Evolutionary conservation across 208 protist genomes (phyloP), one percentile per base, ranked within the genome.

Genomic region (Wallacemonas collosoma): DNA sequence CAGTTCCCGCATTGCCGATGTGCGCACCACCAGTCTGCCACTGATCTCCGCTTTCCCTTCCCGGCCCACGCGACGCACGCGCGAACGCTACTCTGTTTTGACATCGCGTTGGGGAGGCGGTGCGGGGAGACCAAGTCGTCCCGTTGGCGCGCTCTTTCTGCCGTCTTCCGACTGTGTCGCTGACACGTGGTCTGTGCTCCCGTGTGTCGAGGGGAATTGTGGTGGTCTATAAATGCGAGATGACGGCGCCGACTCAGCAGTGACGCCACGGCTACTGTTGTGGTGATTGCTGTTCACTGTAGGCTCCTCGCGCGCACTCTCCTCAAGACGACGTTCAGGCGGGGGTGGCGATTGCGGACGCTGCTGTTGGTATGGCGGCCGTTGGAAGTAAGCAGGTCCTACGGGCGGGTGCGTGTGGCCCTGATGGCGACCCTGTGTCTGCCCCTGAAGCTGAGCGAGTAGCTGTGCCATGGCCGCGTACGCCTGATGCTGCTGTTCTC

Each of bases 71-170:
- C 26, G 26, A 26, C 26, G 26, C 26, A 26, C 26, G 26, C 26
- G 26, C 26, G 26, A 26, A 26, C 26, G 26, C 26, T 26, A 26
- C 26, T 26, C 26, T 26, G 26, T 26, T 26, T 26, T 26, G 26
- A 9, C 38, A 7, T 47, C 58, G 7, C 58, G 14, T 64, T 47
- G 11, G 44, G 54, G 64, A 47, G 70, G 68, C 43, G 70, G 70
- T 63, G 75, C 72, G 64, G 75, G 75, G 43, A 80, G 48, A 6
- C 75, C 14, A 35, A 54, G 2, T 3, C 47, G 56, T 53, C 17
- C 65, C 69, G 17, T 26, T 26, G 54, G 47, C 43, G 47, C 15
- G 17, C 53, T 14, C 62, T 50, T 35, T 5, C 15, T 64, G 9
- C 12, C 58, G 7, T 35, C 41, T 9, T 40, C 26, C 5, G 40